These are phyloP conservation scores for Mycosphaerella arachidis DNA, from an alignment of 2,329 filamentous ascomycete genomes.

Conservation along the genomic window DNA sequence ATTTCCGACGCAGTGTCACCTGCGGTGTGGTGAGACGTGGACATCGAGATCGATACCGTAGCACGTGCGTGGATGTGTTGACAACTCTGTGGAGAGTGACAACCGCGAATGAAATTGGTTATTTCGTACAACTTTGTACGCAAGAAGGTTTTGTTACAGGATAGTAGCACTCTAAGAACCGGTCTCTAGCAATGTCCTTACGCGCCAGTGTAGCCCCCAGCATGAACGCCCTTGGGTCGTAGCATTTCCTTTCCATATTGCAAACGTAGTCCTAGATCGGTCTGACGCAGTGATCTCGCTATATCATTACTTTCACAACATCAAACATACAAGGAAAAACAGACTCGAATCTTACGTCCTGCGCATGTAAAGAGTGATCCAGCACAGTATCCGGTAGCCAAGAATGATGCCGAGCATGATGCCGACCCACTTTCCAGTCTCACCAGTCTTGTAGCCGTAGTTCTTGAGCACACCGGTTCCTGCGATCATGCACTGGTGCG, in stretches of 20 bases:
- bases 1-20: neutral
- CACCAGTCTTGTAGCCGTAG: slow-evolving; percentile 64
- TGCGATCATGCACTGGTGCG: slow-evolving; percentile 62
- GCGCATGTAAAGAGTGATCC: slow-evolving; percentile 52
- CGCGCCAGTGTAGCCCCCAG: neutral
- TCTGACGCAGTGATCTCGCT: neutral
- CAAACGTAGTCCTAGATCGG: neutral
- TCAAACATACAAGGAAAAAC: slow-evolving; percentile 2
- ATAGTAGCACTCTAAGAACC: neutral
- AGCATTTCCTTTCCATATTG: neutral
- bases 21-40: neutral
- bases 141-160: neutral
- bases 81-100: neutral
- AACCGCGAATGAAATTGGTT: neutral
- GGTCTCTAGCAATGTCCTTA: neutral
- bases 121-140: neutral
- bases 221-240: neutral
- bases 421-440: slow-evolving; percentile 65
- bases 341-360: slow-evolving; percentile 19
- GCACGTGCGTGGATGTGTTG: neutral
- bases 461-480: slow-evolving; percentile 65
- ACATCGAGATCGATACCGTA: neutral
- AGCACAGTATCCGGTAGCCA: slow-evolving; percentile 67
- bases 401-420: slow-evolving; percentile 73
- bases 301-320: neutral